Base-by-base conservation (phyloP, 2,329 filamentous ascomycete species). In the Apiospora aurea region DNA sequence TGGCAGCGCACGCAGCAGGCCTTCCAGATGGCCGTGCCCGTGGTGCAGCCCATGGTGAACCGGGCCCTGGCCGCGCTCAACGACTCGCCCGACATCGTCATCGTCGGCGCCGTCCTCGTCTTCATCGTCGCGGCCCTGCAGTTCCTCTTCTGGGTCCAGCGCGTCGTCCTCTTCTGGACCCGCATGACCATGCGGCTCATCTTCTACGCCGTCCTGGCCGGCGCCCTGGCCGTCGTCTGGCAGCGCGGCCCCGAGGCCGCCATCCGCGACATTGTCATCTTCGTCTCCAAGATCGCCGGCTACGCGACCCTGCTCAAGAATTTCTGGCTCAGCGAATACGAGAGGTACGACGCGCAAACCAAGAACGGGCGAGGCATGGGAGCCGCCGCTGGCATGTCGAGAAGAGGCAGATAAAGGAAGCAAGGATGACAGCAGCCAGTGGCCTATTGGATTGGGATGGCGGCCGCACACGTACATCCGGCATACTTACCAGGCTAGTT, bases 141-240 rank as follows among this genome's bases (percentile, higher is more conserved):
- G 79, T 80, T 95, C 71, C 85, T 96, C 57, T 88, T 91, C 79
- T 92, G 93, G 84, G 84, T 94, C 24, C 90, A 91, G 73, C 89
- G 94, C 73, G 83, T 94, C 26, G 86, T 97, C 72, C 84, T 94
- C 78, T 97, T 91, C 84, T 94, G 94, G 90, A 89, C 94, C 70
- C 85, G 88, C n/a, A 79, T 97, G 71, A 86, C 87, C 14, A 80
- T 94, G 74, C 83, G 88, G 34, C 75, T 94, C 57, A 80, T 88
- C 1, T 90, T 94, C 74, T 96, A 91, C 90, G 87, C 87, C 1
- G 80, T 84, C 1, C 75, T 95, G 2, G 82, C 87, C 5, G 85
- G 86, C 0, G 57, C 90, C 0, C 85, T 85, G 0, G 83, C 90
- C 24, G 86, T 87, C 73, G 85, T 92, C 4, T 92, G 87, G 81